Percentiles rank a stretch among this genome's conserved stretches.
These are phyloP conservation scores for Petunia secreta DNA, from an alignment of 257 asterid genomes.

Conservation along the genomic window DNA sequence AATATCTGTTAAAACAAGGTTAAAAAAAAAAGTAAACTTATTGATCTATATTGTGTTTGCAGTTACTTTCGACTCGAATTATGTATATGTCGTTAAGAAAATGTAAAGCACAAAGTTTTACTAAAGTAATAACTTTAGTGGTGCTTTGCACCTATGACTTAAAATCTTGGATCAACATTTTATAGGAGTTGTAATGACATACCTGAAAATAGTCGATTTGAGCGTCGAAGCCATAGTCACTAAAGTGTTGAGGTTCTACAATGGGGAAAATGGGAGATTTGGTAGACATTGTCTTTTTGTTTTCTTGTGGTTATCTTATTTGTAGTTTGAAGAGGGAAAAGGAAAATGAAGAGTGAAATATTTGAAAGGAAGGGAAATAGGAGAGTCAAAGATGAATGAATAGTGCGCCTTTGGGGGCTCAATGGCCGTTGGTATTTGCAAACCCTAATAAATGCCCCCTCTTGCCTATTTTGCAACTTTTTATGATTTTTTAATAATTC, in stretches of 20 bases:
- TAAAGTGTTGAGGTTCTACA: conserved; percentile 62
- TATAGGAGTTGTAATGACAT: neutral
- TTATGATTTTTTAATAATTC: neutral
- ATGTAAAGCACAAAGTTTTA: too few relatives aligned
- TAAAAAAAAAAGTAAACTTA: neutral
- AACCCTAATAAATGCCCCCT: conserved; percentile 28
- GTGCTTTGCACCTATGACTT: too few relatives aligned
- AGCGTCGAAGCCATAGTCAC: conserved; percentile 81
- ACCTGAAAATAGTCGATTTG: conserved; percentile 85
- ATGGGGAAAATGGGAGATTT: conserved; percentile 60
- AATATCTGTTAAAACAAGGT: conserved; percentile 43
- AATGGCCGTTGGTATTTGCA: conserved; percentile 18
- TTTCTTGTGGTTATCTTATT: neutral
- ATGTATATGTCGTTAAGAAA: neutral
- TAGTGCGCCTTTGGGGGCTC: conserved; percentile 3
- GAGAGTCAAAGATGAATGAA: neutral
- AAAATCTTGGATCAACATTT: too few relatives aligned
- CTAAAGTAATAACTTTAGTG: too few relatives aligned
- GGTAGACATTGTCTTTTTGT: conserved; percentile 41
- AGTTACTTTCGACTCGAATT: neutral
- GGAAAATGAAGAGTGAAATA: neutral
- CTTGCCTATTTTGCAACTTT: neutral
- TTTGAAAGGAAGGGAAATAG: neutral
- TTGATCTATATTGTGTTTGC: too few relatives aligned
- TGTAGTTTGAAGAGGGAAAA: neutral